Percentiles rank a stretch among this genome's conserved stretches.
These are phyloP conservation scores for Xylaria telfairii DNA, from an alignment of 495 filamentous ascomycete genomes.

Conservation along the genomic window DNA sequence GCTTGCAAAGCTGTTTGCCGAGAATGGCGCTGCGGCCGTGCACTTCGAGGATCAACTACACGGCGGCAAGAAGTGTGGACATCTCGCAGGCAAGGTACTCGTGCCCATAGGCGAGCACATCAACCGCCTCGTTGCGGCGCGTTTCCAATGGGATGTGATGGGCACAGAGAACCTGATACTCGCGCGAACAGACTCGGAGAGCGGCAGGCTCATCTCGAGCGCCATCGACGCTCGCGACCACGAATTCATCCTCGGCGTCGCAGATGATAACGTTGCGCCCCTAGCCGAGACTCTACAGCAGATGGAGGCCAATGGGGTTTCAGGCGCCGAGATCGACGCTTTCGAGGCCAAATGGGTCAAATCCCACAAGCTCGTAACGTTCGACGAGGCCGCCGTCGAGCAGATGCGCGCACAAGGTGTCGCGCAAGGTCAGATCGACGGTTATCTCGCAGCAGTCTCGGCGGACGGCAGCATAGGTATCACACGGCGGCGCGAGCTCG, in stretches of 20 bases:
- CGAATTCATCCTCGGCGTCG: slow-evolving; percentile 90
- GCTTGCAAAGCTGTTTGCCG: slow-evolving; percentile 97
- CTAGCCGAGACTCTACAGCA: slow-evolving; percentile 87
- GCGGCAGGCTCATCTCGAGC: slow-evolving; percentile 85
- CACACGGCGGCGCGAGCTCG: slow-evolving; percentile 73
- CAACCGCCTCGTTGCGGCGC: slow-evolving; percentile 86
- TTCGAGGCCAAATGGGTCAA: slow-evolving; percentile 93
- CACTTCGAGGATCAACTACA: slow-evolving; percentile 98
- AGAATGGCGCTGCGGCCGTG: slow-evolving; percentile 94
- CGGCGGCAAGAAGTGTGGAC: slow-evolving; percentile 97
- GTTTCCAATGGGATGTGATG: slow-evolving; percentile 99
- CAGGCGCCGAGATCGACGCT: slow-evolving; percentile 77
- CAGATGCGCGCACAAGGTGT: slow-evolving; percentile 72
- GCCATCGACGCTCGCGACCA: slow-evolving; percentile 93
- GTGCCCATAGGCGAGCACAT: slow-evolving; percentile 96
- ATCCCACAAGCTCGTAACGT: slow-evolving; percentile 82
- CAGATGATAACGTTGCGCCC: slow-evolving; percentile 71
- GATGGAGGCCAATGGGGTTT: slow-evolving; percentile 82
- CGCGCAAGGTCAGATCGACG: slow-evolving; percentile 62
- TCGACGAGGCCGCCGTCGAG: slow-evolving; percentile 85
- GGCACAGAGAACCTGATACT: slow-evolving; percentile 92
- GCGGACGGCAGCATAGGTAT: slow-evolving; percentile 75
- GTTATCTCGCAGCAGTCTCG: slow-evolving; percentile 67
- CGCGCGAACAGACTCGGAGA: slow-evolving; percentile 93
- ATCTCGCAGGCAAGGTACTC: slow-evolving; percentile 94